Evolutionary conservation across 305 asterid species (phyloP).

Genomic region (Vinca major): DNA sequence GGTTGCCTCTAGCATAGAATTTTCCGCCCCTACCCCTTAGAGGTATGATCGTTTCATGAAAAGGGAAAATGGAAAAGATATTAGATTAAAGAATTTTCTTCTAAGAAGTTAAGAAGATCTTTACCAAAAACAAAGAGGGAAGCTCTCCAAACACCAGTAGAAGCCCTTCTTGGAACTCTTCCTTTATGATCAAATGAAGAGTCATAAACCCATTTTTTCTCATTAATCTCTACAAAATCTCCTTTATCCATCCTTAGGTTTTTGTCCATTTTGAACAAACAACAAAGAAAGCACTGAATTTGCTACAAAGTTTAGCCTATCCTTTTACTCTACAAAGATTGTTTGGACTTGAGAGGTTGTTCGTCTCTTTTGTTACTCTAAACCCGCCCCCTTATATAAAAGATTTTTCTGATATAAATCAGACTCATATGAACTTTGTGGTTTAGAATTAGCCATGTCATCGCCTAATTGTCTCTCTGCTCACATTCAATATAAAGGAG

Average conservation of each 20-base stretch:
- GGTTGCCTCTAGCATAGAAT: too few species aligned
- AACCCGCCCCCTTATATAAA: neutral
- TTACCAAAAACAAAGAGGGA: constrained; percentile 70
- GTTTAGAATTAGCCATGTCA: too few species aligned
- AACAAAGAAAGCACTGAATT: too few species aligned
- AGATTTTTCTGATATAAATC: too few species aligned
- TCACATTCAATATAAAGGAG: constrained; percentile 9
- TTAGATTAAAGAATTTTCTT: neutral
- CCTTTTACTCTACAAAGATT: too few species aligned
- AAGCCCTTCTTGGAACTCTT: constrained; percentile 50
- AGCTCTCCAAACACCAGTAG: constrained; percentile 86
- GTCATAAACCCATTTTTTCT: constrained; percentile 62
- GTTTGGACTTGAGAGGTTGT: neutral
- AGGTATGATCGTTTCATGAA: too few species aligned
- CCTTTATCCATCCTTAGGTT: constrained; percentile 23
- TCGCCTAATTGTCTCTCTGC: too few species aligned
- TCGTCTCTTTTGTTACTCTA: neutral
- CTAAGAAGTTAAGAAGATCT: neutral
- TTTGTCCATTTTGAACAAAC: constrained; percentile 6
- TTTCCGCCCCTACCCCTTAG: too few species aligned
- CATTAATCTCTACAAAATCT: constrained; percentile 24
- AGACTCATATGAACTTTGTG: too few species aligned
- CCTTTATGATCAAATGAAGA: constrained; percentile 66
- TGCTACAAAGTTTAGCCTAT: too few species aligned
- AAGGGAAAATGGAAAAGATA: neutral